Percentiles rank a stretch among this genome's conserved stretches.
phyloP scores from a whole-genome alignment of 179 eudicot genomes.

The Silene noctiflora region DNA sequence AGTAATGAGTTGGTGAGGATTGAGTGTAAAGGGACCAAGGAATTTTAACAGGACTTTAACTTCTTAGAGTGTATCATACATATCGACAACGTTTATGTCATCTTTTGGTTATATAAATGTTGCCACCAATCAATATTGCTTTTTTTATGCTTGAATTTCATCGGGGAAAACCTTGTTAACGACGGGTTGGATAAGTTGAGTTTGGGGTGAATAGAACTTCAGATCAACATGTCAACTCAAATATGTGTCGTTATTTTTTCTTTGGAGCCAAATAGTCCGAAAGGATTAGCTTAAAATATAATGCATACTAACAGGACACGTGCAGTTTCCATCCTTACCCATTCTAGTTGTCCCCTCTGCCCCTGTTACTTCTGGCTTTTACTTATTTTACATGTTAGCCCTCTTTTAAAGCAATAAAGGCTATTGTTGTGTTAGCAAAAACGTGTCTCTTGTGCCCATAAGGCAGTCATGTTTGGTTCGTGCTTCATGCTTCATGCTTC shows the following conservation, averaged over 20 bases:
- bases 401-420: background rate
- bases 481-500: too few species aligned
- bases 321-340: background rate
- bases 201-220: background rate
- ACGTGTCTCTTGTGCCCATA: background rate
- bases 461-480: background rate
- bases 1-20: background rate
- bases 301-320: background rate
- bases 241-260: background rate
- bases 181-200: background rate
- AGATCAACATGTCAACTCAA: background rate
- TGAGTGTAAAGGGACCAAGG: background rate
- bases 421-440: background rate
- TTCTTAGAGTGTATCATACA: background rate
- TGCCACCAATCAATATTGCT: too few species aligned
- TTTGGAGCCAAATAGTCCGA: background rate
- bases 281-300: background rate
- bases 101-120: background rate
- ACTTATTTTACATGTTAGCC: too few species aligned
- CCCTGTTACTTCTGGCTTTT: background rate
- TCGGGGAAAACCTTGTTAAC: background rate
- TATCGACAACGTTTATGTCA: background rate
- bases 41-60: background rate
- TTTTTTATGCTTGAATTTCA: background rate
- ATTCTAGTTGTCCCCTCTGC: background rate